A percentile compares a stretch with the other conserved stretches of the same genome.
Evolutionary conservation across 1,284 basidiomycete genomes (phyloP).

Genomic region (Lignosus rhinocerotis): DNA sequence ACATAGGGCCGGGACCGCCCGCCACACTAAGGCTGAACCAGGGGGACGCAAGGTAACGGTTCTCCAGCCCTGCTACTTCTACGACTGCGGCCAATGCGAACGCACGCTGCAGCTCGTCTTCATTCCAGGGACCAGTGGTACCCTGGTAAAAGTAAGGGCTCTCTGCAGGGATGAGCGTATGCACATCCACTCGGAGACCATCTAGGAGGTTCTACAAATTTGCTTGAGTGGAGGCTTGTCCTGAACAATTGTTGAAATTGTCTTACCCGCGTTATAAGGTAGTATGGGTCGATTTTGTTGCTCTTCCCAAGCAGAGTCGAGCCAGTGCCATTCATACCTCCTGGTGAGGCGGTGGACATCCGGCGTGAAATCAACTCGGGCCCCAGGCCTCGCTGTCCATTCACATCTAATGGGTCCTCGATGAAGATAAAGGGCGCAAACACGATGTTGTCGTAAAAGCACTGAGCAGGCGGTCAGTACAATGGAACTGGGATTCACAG

Average conservation of each 20-base stretch:
- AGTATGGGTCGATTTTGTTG: constrained; percentile 88
- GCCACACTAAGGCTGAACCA: constrained; percentile 52
- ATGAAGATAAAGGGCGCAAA: constrained; percentile 96
- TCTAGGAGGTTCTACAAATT: constrained; percentile 60
- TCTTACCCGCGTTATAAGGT: constrained; percentile 79
- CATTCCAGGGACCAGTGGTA: constrained; percentile 68
- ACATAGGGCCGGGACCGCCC: constrained; percentile 32
- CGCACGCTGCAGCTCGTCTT: constrained; percentile 63
- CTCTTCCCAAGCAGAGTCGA: constrained; percentile 51
- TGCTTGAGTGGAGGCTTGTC: constrained; percentile 1
- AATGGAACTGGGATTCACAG: neutral
- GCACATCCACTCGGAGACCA: constrained; percentile 78
- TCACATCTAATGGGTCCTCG: constrained; percentile 81
- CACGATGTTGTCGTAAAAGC: constrained; percentile 95
- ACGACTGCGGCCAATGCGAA: constrained; percentile 73
- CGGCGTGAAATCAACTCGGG: constrained; percentile 46
- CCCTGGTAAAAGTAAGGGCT: constrained; percentile 82
- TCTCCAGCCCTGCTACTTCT: constrained; percentile 49
- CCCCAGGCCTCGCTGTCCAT: constrained; percentile 51
- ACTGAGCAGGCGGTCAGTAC: constrained; percentile 47
- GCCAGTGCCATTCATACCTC: constrained; percentile 33
- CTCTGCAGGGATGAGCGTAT: constrained; percentile 58
- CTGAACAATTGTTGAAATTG: neutral
- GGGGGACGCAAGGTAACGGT: constrained; percentile 41
- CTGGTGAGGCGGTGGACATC: constrained; percentile 42